Conservation (phyloP, 768 basidiomycete genomes). For the Suillus placidus region DNA sequence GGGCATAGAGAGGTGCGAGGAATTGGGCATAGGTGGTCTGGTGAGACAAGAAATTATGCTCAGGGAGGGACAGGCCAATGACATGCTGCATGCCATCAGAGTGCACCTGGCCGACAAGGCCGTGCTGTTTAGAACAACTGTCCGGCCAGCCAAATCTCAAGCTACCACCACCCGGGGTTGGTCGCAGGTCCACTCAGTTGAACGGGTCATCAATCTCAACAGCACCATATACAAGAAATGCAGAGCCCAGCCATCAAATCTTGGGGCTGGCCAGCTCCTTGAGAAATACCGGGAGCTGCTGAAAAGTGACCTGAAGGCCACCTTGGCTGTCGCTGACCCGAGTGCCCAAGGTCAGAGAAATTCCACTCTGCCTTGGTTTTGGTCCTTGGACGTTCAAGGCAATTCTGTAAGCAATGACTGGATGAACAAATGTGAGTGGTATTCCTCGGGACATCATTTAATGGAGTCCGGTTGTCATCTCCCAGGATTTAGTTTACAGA, state of each 20-base stretch:
- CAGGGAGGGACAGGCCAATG: neutral
- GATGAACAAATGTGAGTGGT: constrained; percentile 13
- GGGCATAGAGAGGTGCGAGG: neutral
- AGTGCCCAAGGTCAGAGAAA: constrained; percentile 1
- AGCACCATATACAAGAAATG: neutral
- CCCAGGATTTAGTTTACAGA: too few relatives aligned
- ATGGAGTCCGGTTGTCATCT: too few relatives aligned
- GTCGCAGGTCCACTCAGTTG: neutral
- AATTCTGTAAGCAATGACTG: constrained; percentile 1
- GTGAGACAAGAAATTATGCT: neutral
- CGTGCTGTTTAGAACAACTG: neutral
- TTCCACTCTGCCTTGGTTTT: constrained; percentile 10
- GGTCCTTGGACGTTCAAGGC: constrained; percentile 10
- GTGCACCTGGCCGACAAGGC: constrained; percentile 15
- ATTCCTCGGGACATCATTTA: too few relatives aligned
- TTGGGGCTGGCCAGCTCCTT: neutral
- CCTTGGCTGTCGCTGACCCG: neutral
- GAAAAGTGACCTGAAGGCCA: constrained; percentile 5
- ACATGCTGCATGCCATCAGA: constrained; percentile 14
- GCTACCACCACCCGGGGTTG: neutral
- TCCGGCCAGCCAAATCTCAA: neutral
- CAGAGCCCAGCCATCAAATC: neutral
- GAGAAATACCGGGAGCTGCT: neutral
- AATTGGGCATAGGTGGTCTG: neutral
- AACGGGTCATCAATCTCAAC: neutral